phyloP scores from a whole-genome alignment of 2,329 filamentous ascomycete genomes.

The Cercospora zeina region DNA sequence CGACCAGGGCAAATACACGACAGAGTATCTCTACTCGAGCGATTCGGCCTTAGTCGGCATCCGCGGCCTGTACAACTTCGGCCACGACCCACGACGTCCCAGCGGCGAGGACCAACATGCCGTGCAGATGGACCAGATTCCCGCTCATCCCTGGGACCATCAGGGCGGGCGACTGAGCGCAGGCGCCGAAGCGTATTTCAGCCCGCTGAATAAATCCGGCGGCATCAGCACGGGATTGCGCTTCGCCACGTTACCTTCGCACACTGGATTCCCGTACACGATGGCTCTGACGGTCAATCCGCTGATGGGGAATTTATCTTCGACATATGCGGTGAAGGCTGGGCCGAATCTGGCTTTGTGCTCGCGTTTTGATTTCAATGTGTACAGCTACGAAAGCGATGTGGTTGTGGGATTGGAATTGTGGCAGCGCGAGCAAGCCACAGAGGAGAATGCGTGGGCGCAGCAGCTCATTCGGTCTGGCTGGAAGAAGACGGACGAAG shows the following conservation, averaged over 20 bases:
- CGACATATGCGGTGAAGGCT: constrained; percentile 87
- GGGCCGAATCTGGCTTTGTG: constrained; percentile 80
- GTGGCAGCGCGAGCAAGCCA: constrained; percentile 60
- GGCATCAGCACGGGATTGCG: constrained; percentile 85
- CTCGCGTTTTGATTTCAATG: constrained; percentile 92
- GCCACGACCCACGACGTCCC: constrained; percentile 60
- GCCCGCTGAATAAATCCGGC: constrained; percentile 87
- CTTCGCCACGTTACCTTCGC: constrained; percentile 81
- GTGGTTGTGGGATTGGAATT: constrained; percentile 90
- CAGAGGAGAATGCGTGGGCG: constrained; percentile 48
- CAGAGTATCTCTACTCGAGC: constrained; percentile 88
- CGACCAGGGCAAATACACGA: constrained; percentile 80
- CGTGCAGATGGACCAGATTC: neutral
- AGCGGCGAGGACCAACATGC: neutral
- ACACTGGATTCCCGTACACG: constrained; percentile 84
- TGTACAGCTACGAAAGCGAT: constrained; percentile 96
- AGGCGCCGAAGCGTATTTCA: constrained; percentile 93
- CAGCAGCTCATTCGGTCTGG: constrained; percentile 47
- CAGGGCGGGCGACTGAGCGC: constrained; percentile 83
- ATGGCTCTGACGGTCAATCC: constrained; percentile 92
- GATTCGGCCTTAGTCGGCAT: constrained; percentile 87
- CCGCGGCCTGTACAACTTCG: constrained; percentile 92
- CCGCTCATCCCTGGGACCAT: constrained; percentile 51
- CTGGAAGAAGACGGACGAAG: constrained; percentile 55
- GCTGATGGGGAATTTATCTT: constrained; percentile 87